These are phyloP conservation scores for Hypoxylon trugodes DNA, from an alignment of 495 filamentous ascomycete species.

Conservation along the genomic window DNA sequence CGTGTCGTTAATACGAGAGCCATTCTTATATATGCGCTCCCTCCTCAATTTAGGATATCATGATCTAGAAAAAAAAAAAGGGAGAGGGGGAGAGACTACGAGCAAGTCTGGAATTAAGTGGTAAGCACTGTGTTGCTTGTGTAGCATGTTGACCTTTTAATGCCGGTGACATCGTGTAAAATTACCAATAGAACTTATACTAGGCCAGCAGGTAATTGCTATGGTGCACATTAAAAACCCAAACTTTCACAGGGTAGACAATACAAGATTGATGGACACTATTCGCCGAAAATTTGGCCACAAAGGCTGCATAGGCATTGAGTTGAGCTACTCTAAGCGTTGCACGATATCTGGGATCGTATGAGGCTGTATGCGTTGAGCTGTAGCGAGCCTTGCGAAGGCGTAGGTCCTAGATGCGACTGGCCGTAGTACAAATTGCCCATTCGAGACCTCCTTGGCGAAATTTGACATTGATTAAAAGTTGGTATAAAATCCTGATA, in stretches of 20 bases:
- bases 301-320: not conserved
- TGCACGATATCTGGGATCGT: slow-evolving; percentile 15
- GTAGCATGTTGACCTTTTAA: slow-evolving; percentile 16
- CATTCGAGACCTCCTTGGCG: slow-evolving; percentile 29
- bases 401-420: slow-evolving; percentile 38
- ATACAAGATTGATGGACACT: slow-evolving; percentile 16
- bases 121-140: slow-evolving; percentile 24
- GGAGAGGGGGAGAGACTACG: too few relatives aligned
- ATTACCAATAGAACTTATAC: slow-evolving; percentile 11
- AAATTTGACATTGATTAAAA: not conserved
- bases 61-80: not conserved
- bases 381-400: slow-evolving; percentile 30
- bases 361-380: slow-evolving; percentile 31
- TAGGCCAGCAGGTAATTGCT: slow-evolving; percentile 7
- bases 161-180: slow-evolving; percentile 28
- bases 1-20: not conserved
- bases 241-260: not conserved
- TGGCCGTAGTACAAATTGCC: slow-evolving; percentile 40
- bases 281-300: slow-evolving; percentile 23
- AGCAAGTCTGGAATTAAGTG: slow-evolving; percentile 13
- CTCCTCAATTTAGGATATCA: not conserved
- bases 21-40: not conserved
- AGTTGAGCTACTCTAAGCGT: not conserved
- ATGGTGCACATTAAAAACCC: slow-evolving; percentile 14
- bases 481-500: not conserved